These are phyloP conservation scores for Apocynum venetum DNA, from an alignment of 257 asterid species.

Conservation along the genomic window DNA sequence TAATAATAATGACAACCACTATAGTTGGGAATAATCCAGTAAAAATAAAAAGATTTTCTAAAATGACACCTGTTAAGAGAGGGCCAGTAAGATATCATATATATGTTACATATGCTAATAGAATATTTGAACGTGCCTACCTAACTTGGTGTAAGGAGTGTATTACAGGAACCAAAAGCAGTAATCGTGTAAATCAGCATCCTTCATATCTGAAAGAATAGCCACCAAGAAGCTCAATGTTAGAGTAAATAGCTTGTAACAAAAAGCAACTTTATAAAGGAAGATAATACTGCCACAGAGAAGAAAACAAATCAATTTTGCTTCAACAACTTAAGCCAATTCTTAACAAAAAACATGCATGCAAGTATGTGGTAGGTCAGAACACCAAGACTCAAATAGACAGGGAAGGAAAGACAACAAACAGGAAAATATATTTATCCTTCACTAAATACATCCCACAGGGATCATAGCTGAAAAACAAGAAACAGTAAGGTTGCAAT, in stretches of 20 bases:
- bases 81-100: neutral
- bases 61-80: neutral
- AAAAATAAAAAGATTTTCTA: neutral
- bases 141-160: neutral
- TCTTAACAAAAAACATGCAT: conserved; percentile 36
- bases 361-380: neutral
- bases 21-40: neutral
- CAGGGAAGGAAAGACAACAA: conserved; percentile 11
- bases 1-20: neutral
- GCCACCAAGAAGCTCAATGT: conserved; percentile 24
- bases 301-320: conserved; percentile 66
- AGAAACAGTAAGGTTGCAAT: conserved; percentile 74
- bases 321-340: conserved; percentile 73
- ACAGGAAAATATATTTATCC: conserved; percentile 42
- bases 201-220: conserved; percentile 39
- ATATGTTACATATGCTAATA: neutral
- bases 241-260: conserved; percentile 7
- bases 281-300: neutral
- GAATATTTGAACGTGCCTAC: neutral
- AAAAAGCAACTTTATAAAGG: neutral
- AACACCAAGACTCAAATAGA: conserved; percentile 6
- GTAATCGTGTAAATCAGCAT: conserved; percentile 50
- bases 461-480: conserved; percentile 93
- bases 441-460: conserved; percentile 87
- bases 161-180: neutral